Percentiles rank a stretch among this genome's conserved stretches.
phyloP scores from a whole-genome alignment of 768 basidiomycete genomes.

The Pleurotus djamor region DNA sequence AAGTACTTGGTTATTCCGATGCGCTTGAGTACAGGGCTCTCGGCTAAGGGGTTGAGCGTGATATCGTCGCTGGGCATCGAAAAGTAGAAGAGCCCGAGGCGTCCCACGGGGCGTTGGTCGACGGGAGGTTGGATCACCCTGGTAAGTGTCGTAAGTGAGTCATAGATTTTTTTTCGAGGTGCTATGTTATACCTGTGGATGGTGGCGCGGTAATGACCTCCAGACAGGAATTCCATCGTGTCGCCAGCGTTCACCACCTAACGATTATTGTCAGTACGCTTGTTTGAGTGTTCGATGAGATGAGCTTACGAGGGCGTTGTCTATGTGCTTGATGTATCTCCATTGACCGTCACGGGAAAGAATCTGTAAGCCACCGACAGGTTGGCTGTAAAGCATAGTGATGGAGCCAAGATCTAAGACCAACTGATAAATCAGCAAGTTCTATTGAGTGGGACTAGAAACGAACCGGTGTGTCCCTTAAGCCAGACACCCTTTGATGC shows the following conservation, averaged over 20 bases:
- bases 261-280: not conserved
- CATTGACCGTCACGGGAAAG: constrained; percentile 35
- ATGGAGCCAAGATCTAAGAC: constrained; percentile 38
- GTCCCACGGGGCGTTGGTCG: constrained; percentile 38
- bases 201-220: constrained; percentile 44
- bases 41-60: constrained; percentile 30
- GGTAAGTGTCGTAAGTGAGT: not conserved
- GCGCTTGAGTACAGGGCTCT: constrained; percentile 40
- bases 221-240: constrained; percentile 44
- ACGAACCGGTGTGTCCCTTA: constrained; percentile 43
- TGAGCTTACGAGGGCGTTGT: constrained; percentile 35
- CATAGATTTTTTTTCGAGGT: not conserved
- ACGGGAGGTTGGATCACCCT: constrained; percentile 47
- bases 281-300: not conserved
- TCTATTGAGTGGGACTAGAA: constrained; percentile 3
- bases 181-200: constrained; percentile 31
- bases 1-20: constrained; percentile 30
- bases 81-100: constrained; percentile 49
- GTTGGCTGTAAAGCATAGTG: constrained; percentile 47
- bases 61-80: constrained; percentile 39
- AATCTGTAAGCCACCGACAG: constrained; percentile 45
- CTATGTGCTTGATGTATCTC: constrained; percentile 45
- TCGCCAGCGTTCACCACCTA: constrained; percentile 48
- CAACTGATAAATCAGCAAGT: not conserved
- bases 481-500: constrained; percentile 46